Conservation (phyloP, 441 rosid species). For the Metrosideros polymorpha region DNA sequence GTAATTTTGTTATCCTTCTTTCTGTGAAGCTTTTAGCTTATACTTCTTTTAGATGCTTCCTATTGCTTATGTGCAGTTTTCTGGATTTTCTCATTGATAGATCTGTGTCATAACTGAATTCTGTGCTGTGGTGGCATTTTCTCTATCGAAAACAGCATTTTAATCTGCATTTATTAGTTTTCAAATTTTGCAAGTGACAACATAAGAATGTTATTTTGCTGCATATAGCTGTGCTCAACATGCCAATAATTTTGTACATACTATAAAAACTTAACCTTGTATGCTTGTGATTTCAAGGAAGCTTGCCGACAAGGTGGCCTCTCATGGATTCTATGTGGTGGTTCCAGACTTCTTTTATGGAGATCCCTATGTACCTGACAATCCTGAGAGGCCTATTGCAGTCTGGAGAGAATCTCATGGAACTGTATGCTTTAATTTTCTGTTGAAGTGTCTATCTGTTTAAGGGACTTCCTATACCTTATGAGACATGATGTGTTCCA, state of each 20-base stretch:
- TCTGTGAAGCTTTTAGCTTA: not conserved
- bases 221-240: not conserved
- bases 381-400: constrained; percentile 1
- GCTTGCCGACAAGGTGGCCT: constrained; percentile 19
- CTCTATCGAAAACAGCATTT: not conserved
- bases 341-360: constrained; percentile 23
- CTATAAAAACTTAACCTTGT: not conserved
- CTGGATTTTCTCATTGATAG: not conserved
- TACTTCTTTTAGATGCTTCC: not conserved
- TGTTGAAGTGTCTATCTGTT: not conserved
- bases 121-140: not conserved
- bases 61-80: not conserved
- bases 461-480: not conserved
- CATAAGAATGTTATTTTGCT: not conserved
- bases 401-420: constrained; percentile 15
- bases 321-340: constrained; percentile 18
- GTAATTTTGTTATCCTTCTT: not conserved
- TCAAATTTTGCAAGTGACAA: not conserved
- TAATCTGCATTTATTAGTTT: not conserved
- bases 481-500: not conserved
- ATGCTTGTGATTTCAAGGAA: constrained; percentile 1
- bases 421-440: not conserved
- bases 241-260: not conserved
- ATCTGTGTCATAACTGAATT: not conserved
- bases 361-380: constrained; percentile 12